phyloP scores from a whole-genome alignment of 768 basidiomycete species.

The Boletus coccyginus region DNA sequence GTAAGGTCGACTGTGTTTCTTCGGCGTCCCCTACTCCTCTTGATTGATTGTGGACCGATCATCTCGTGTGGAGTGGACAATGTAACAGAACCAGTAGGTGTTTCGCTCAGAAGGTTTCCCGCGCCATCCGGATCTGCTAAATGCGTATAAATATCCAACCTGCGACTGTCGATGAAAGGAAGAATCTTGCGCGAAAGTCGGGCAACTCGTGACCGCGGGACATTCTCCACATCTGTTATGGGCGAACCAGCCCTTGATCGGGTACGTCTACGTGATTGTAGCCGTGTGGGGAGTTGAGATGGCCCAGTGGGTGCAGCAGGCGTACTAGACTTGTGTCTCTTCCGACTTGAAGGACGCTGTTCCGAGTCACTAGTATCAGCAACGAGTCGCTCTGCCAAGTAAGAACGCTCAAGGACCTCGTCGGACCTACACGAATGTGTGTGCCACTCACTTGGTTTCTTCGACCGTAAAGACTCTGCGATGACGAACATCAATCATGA shows the following conservation, averaged over 20 bases:
- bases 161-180: conserved; percentile 11
- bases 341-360: conserved; percentile 10
- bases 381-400: background rate
- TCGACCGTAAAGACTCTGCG: conserved; percentile 14
- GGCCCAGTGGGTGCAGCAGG: conserved; percentile 5
- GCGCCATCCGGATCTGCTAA: conserved; percentile 22
- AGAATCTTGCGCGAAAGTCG: conserved; percentile 21
- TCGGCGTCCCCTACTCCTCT: conserved; percentile 15
- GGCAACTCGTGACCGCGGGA: conserved; percentile 10
- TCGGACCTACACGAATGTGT: background rate
- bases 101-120: conserved; percentile 7
- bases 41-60: conserved; percentile 1
- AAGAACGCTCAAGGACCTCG: conserved; percentile 7
- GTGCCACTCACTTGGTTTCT: conserved; percentile 14
- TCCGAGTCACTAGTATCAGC: background rate
- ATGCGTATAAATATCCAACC: conserved; percentile 28
- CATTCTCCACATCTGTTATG: background rate
- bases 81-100: background rate
- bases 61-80: background rate
- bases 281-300: conserved; percentile 9
- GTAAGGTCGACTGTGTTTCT: conserved; percentile 13
- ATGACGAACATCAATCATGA: conserved; percentile 7
- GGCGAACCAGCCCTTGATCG: conserved; percentile 20
- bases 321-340: conserved; percentile 25
- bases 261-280: conserved; percentile 11